phyloP scores from a whole-genome alignment of 805 yeast species.

The Alloascoidea hylecoeti region DNA sequence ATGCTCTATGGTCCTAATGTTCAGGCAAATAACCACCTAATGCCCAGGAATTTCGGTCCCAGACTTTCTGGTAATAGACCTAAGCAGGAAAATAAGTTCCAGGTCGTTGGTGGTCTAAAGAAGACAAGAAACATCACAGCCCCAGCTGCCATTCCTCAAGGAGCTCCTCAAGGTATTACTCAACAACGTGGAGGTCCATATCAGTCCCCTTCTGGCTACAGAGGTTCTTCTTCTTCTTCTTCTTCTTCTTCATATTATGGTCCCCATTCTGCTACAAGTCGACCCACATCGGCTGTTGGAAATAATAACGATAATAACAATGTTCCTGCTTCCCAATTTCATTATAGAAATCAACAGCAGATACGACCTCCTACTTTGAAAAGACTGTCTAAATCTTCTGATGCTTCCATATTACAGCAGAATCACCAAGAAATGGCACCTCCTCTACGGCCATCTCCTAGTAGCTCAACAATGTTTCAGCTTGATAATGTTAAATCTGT shows the following conservation, averaged over 20 bases:
- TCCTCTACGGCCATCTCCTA: too few relatives aligned
- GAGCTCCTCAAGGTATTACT: neutral
- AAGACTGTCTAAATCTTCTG: neutral
- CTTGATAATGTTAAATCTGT: neutral
- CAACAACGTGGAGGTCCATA: too few relatives aligned
- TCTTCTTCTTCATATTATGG: neutral
- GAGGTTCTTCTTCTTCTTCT: neutral
- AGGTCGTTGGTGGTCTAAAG: neutral
- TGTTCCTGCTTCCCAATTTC: neutral
- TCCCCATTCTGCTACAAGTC: neutral
- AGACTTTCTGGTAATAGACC: neutral
- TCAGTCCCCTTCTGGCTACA: neutral
- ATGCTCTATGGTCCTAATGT: slow-evolving; percentile 1
- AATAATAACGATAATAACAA: neutral
- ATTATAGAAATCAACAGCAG: neutral
- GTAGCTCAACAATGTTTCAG: neutral
- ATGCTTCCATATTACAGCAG: neutral
- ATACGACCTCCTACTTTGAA: neutral
- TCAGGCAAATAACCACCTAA: neutral
- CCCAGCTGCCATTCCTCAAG: neutral
- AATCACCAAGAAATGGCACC: neutral
- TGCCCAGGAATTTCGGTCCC: slow-evolving; percentile 1
- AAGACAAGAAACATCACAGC: neutral
- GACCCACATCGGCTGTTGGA: neutral
- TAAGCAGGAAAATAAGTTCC: neutral